Percentiles rank a stretch among this genome's conserved stretches.
phyloP scores from a whole-genome alignment of 352 stramenopile genomes.

The Globisporangium spinosum region DNA sequence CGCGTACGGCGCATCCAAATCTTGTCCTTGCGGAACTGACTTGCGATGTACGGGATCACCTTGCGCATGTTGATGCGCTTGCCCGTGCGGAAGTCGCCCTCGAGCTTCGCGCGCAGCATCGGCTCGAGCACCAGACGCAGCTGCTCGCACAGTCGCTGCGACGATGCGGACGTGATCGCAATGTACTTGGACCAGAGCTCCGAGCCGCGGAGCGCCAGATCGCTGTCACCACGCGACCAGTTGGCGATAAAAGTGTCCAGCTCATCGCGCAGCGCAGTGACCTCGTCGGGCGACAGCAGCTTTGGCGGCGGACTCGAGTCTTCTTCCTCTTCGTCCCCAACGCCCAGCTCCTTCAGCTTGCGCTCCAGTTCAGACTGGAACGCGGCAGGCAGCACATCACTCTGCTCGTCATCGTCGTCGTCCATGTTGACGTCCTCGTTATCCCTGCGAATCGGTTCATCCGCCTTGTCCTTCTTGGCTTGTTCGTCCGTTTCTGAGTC shows the following conservation, averaged over 20 bases:
- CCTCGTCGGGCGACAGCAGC: conserved; percentile 63
- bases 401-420: conserved; percentile 28
- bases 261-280: conserved; percentile 66
- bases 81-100: conserved; percentile 98
- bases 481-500: conserved; percentile 25
- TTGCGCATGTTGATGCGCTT: conserved; percentile 99
- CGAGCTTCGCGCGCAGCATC: conserved; percentile 95
- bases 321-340: conserved; percentile 36
- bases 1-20: conserved; percentile 99
- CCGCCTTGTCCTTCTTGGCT: conserved; percentile 20
- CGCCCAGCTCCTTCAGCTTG: conserved; percentile 24
- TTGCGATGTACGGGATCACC: conserved; percentile 99
- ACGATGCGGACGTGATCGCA: conserved; percentile 89
- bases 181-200: conserved; percentile 93
- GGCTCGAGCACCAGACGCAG: conserved; percentile 98
- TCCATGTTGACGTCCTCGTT: conserved; percentile 33
- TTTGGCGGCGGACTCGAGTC: conserved; percentile 32
- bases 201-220: conserved; percentile 41
- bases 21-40: conserved; percentile 99
- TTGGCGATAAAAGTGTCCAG: conserved; percentile 74
- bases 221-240: conserved; percentile 41
- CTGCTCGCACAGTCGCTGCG: conserved; percentile 97
- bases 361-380: conserved; percentile 34
- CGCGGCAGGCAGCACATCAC: conserved; percentile 24
- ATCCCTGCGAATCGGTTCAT: conserved; percentile 23